These are phyloP conservation scores for Serendipita sp. DNA, from an alignment of 1,284 basidiomycete species.

Conservation along the genomic window DNA sequence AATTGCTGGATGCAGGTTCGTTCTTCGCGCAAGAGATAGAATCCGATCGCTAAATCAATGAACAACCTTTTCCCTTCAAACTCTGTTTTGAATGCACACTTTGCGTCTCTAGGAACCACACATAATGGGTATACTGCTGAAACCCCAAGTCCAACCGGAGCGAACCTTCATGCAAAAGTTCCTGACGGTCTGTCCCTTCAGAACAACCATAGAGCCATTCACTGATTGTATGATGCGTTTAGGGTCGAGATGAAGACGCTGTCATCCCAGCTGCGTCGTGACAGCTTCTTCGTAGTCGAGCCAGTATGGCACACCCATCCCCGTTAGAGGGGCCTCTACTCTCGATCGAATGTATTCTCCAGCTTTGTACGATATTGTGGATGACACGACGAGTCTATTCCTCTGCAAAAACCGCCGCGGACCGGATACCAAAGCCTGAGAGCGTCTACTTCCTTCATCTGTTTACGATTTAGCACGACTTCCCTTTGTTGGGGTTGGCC, in stretches of 20 bases:
- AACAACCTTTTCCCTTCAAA: slow-evolving; percentile 26
- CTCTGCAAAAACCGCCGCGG: too few species aligned
- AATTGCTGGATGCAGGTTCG: slow-evolving; percentile 80
- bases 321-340: too few species aligned
- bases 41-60: slow-evolving; percentile 12
- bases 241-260: slow-evolving; percentile 2
- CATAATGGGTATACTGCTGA: slow-evolving; percentile 50
- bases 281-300: too few species aligned
- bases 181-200: slow-evolving; percentile 49
- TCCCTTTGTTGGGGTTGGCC: too few species aligned
- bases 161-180: slow-evolving; percentile 75
- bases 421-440: too few species aligned
- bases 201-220: background rate
- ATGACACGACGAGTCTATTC: too few species aligned
- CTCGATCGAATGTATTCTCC: too few species aligned
- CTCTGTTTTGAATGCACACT: too few species aligned
- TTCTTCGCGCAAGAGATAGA: background rate
- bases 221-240: background rate
- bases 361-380: too few species aligned
- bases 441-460: too few species aligned
- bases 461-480: too few species aligned
- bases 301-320: too few species aligned
- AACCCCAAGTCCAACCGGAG: slow-evolving; percentile 30
- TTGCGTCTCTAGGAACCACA: slow-evolving; percentile 35
- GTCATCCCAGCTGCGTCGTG: background rate